Evolutionary conservation across 257 asterid species (phyloP), one percentile per base, ranked within the genome.

Genomic region (Petrea volubilis): DNA sequence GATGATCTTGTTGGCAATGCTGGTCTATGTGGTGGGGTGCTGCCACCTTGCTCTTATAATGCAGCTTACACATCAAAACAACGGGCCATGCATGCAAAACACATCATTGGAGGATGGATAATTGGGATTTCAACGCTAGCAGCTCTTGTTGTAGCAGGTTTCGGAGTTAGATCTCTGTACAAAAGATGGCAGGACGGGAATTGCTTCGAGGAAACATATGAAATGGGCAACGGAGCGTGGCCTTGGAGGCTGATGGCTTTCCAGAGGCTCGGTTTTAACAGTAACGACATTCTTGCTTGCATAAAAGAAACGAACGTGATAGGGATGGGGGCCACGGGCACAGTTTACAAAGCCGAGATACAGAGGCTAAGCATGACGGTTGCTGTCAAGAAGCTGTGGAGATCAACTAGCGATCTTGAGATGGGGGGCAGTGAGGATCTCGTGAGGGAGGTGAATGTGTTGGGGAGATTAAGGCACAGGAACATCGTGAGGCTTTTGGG

Each of bases 211-310:
- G 87, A 81, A 72, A 83, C 79, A 41, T 80, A 81, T 25, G 89
- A 82, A 71, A 70, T 71, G 15, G 81, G 81, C 41, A 75, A 60
- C 40, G 83, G 83, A 2, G 85, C 75, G 55, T 87, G 96, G 96
- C 96, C 96, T 2, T 89, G 93, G 96, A 82, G 93, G 64, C 76
- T 88, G 51, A 84, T 86, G 92, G 90, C 88, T 20, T 88, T 88
- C 81, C 96, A 88, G 79, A 79, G 92, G 74, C 82, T 89, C 27
- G 85, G 83, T 15, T 89, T 89, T 76, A 80, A 71, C 33, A 81
- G 86, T 68, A 79, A 67, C 31, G 96, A 89, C 73, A 79, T 89
- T 33, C 76, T 89, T 2, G 72, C 85, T n/a, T 85, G 90, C 60
- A 63, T 87, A 25, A 83, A 87, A 34, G 96, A 88, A 64, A 81